A percentile compares a stretch with the other conserved stretches of the same genome.
phyloP scores from a whole-genome alignment of 83 land plant genomes.

The Thuja plicata region DNA sequence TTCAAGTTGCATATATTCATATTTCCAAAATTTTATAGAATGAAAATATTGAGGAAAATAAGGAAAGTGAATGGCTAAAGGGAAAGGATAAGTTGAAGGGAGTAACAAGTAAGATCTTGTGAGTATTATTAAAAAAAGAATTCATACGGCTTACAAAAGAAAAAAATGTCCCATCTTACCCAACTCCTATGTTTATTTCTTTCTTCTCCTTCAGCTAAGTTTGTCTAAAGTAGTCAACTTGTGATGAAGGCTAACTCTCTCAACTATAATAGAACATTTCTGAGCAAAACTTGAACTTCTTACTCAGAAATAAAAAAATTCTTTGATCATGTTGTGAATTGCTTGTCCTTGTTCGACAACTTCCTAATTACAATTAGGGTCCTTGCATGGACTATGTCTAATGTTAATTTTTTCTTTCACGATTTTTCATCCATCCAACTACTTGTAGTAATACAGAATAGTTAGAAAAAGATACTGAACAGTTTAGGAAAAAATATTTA shows the following conservation, averaged over 20 bases:
- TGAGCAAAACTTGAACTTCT: background rate
- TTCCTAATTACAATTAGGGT: no score
- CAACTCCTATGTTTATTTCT: background rate
- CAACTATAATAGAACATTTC: background rate
- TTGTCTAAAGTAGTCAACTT: background rate
- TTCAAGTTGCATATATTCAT: background rate
- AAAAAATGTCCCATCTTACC: background rate
- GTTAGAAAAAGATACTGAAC: no score
- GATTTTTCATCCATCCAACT: no score
- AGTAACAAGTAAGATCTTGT: background rate
- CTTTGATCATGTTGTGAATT: background rate
- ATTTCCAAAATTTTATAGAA: background rate
- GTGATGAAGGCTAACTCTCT: background rate
- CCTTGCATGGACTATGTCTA: no score
- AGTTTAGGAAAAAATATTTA: no score
- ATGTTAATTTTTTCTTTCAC: no score
- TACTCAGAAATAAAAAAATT: background rate
- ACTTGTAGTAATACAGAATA: no score
- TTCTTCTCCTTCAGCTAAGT: background rate
- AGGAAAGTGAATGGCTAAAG: background rate
- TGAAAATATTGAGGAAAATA: background rate
- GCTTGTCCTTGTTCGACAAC: background rate
- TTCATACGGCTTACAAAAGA: background rate
- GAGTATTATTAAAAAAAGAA: background rate
- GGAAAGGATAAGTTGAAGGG: background rate